phyloP scores from a whole-genome alignment of 169 alveolate species.

The Plasmodium coatneyi region DNA sequence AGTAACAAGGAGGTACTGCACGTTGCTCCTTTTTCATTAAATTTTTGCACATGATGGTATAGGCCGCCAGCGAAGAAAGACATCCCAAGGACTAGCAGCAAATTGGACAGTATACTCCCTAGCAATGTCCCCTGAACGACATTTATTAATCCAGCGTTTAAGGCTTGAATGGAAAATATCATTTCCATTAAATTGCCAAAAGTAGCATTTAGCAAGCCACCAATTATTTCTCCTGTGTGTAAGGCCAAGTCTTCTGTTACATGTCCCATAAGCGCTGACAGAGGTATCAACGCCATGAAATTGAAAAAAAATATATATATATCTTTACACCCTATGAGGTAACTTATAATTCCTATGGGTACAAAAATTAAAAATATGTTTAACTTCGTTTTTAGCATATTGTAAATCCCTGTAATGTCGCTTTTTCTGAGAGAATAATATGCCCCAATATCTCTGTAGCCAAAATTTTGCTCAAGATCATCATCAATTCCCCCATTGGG shows the following conservation, averaged over 20 bases:
- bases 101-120: conserved; percentile 89
- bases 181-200: conserved; percentile 93
- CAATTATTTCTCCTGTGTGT: conserved; percentile 88
- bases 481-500: conserved; percentile 13
- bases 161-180: conserved; percentile 90
- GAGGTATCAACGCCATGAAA: conserved; percentile 88
- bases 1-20: conserved; percentile 86
- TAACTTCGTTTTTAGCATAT: conserved; percentile 70
- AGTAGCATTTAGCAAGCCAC: conserved; percentile 91
- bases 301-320: conserved; percentile 82
- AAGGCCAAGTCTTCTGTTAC: conserved; percentile 90
- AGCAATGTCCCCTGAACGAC: conserved; percentile 91
- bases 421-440: conserved; percentile 76
- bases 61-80: conserved; percentile 91
- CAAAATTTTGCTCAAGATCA: conserved; percentile 6
- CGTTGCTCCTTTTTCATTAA: conserved; percentile 90
- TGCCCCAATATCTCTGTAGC: conserved; percentile 27
- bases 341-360: conserved; percentile 83
- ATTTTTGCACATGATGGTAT: conserved; percentile 87
- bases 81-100: conserved; percentile 89
- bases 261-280: conserved; percentile 88
- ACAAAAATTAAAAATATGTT: conserved; percentile 77
- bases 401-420: conserved; percentile 69
- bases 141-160: conserved; percentile 81
- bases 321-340: conserved; percentile 76